A percentile compares a stretch with the other conserved stretches of the same genome.
phyloP scores from a whole-genome alignment of 2,329 filamentous ascomycete species.

The Phaeosphaeriaceae sp. region DNA sequence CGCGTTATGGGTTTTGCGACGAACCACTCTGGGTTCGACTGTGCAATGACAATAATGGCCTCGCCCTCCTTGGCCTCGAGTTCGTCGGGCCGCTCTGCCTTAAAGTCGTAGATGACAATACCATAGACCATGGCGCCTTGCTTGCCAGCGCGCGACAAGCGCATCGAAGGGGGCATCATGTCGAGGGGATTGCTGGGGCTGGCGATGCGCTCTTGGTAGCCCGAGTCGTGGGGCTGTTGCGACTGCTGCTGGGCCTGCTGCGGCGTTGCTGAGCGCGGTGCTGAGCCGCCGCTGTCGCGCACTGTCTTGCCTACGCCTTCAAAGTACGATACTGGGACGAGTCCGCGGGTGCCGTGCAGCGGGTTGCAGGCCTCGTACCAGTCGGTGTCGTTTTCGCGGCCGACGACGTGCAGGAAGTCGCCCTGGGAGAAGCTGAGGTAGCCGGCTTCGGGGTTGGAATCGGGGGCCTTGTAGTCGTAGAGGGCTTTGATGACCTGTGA shows the following conservation, averaged over 20 bases:
- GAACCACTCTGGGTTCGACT: constrained; percentile 99
- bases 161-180: constrained; percentile 35
- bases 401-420: constrained; percentile 98
- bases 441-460: constrained; percentile 62
- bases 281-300: constrained; percentile 74
- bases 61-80: constrained; percentile 93
- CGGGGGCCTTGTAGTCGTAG: constrained; percentile 88
- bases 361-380: constrained; percentile 99
- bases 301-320: constrained; percentile 91
- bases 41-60: constrained; percentile 96
- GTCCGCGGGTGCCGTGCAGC: constrained; percentile 82
- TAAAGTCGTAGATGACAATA: constrained; percentile 96
- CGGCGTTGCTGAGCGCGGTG: constrained; percentile 49
- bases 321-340: constrained; percentile 94
- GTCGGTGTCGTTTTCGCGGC: constrained; percentile 89
- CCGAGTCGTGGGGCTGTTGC: constrained; percentile 80
- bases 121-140: constrained; percentile 92
- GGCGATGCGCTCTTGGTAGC: constrained; percentile 71
- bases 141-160: constrained; percentile 56
- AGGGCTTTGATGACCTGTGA: constrained; percentile 92
- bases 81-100: constrained; percentile 93
- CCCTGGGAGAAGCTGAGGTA: constrained; percentile 90
- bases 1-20: constrained; percentile 98
- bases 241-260: constrained; percentile 4
- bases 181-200: constrained; percentile 42